Base-by-base conservation (phyloP, 768 basidiomycete species). In the Pholiota microspora region DNA sequence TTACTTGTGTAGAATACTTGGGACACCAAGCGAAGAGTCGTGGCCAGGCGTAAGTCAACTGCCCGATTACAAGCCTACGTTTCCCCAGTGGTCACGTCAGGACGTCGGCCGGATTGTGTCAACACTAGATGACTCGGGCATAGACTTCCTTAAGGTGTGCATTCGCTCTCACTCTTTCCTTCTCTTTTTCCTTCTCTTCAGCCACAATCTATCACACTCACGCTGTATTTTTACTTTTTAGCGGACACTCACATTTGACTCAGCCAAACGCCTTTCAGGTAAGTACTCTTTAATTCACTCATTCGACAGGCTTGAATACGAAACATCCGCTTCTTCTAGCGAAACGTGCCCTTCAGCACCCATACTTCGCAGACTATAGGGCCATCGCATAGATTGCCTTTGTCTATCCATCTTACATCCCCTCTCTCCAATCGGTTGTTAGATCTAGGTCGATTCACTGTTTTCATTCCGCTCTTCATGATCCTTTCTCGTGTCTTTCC, bases 51-150 rank as follows among this genome's bases (percentile, higher is more conserved):
- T 98, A 35, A 83, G 82, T 56, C 73, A 78, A 48, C 71, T 99
- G 50, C 94, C 96, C 2, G 97, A 98, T 69, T 98, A 96, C 79
- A 98, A 98, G 74, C 69, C 92, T 3, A 88, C 95, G 7, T 98
- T 99, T 82, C 97, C 97, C 0, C 92, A 93, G 69, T 99, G 97
- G 97, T 82, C 82, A 28, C 73, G 76, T 35, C 86, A 90, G 61
- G 89, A 94, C 54, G 73, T 99, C 27, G 71, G 64, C 64, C 76
- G 68, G 66, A 78, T 77, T 21, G 86, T 95, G 10, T 81, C 85
- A 15, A 78, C 81, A 40, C 71, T 98, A 46, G 93, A 94, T 65
- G 80, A 82, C 9, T 75, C 72, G 52, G 94, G 92, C n/a, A 71
- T 92, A 48, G 94, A 96, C 62, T 69, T 95, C 57, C 74, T 96